A percentile compares a stretch with the other conserved stretches of the same genome.
phyloP scores from a whole-genome alignment of 768 basidiomycete species.

The Lentinus brumalis region DNA sequence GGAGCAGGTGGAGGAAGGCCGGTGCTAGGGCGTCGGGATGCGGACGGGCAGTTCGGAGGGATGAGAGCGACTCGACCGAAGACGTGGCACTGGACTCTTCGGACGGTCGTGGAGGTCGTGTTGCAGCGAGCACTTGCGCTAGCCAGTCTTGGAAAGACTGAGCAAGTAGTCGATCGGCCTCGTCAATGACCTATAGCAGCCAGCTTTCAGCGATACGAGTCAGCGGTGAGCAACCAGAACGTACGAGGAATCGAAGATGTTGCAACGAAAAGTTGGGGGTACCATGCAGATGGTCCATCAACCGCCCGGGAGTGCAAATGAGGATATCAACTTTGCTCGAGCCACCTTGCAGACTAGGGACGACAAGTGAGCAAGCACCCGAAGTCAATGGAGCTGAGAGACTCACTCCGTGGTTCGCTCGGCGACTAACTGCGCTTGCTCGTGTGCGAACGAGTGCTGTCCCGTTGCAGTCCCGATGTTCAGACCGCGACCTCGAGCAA shows the following conservation, averaged over 20 bases:
- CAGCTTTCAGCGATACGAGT: background rate
- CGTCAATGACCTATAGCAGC: conserved; percentile 81
- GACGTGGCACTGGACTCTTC: background rate
- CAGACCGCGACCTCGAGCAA: conserved; percentile 83
- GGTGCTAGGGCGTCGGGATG: conserved; percentile 65
- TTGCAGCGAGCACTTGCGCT: conserved; percentile 77
- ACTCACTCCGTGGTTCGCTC: conserved; percentile 56
- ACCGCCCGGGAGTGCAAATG: conserved; percentile 92
- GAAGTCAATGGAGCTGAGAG: background rate
- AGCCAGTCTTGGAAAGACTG: conserved; percentile 98
- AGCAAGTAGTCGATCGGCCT: conserved; percentile 93
- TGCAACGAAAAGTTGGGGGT: conserved; percentile 92
- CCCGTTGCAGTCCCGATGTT: conserved; percentile 89
- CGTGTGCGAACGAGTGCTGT: conserved; percentile 91
- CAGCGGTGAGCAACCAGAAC: conserved; percentile 25
- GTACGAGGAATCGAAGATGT: conserved; percentile 90
- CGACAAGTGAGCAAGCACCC: background rate
- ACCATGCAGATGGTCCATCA: conserved; percentile 90
- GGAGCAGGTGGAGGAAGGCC: conserved; percentile 47
- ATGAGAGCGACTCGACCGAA: background rate
- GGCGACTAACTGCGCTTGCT: conserved; percentile 79
- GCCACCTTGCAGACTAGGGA: conserved; percentile 73
- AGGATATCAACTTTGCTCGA: conserved; percentile 92
- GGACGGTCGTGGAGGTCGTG: conserved; percentile 41
- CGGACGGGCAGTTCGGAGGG: conserved; percentile 9